Conservation (phyloP, 257 asterid genomes). For the Solanum ahanhuiri region DNA sequence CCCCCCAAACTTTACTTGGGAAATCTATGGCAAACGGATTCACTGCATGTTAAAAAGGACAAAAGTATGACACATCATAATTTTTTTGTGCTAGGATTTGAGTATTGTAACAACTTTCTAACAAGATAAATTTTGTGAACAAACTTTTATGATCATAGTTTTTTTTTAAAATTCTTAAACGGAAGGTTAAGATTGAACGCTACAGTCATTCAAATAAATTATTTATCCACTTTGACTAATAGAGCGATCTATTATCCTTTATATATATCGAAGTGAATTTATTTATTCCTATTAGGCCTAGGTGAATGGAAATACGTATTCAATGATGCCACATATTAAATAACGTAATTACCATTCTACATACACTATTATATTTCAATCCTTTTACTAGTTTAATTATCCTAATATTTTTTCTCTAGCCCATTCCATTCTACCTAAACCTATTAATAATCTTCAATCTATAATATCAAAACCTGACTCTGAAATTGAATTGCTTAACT, state of each 20-base stretch:
- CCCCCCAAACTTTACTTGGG: too few relatives aligned
- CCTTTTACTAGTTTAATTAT: background rate
- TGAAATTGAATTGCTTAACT: background rate
- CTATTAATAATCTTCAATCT: too few relatives aligned
- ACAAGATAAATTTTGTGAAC: background rate
- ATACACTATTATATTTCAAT: background rate
- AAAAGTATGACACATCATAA: background rate
- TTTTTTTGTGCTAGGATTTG: background rate
- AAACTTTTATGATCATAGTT: too few relatives aligned
- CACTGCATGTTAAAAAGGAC: background rate
- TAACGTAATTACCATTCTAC: background rate
- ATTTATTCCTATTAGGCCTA: too few relatives aligned
- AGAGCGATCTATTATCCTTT: too few relatives aligned
- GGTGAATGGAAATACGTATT: background rate
- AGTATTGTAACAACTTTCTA: background rate
- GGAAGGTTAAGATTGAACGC: too few relatives aligned
- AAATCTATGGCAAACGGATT: too few relatives aligned
- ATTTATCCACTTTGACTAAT: too few relatives aligned
- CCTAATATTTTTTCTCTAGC: background rate
- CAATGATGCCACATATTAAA: background rate
- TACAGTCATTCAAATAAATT: too few relatives aligned
- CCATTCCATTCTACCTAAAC: background rate
- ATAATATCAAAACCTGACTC: too few relatives aligned
- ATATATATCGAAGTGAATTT: too few relatives aligned
- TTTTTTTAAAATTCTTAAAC: too few relatives aligned